phyloP scores from a whole-genome alignment of 257 asterid genomes.

The Ehretia macrophylla region DNA sequence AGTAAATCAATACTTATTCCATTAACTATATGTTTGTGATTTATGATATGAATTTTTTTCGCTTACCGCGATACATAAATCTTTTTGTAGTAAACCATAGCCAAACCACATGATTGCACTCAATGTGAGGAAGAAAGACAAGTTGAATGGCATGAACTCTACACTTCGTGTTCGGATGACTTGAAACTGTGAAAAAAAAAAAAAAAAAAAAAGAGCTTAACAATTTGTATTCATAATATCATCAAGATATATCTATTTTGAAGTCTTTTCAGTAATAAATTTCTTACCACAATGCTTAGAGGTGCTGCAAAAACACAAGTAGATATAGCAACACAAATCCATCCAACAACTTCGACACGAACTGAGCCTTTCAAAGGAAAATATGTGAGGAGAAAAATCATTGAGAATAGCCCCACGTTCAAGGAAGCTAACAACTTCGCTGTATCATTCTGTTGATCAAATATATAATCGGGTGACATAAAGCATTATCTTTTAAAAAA shows the following conservation, averaged over 20 bases:
- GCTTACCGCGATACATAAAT: constrained; percentile 39
- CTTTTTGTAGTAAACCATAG: constrained; percentile 54
- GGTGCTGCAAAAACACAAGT: constrained; percentile 41
- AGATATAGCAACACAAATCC: constrained; percentile 39
- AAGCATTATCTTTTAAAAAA: neutral
- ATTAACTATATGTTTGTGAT: too few relatives aligned
- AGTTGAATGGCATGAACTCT: constrained; percentile 75
- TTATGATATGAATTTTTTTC: neutral
- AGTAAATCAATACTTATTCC: too few relatives aligned
- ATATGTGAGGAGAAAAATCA: constrained; percentile 16
- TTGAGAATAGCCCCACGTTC: constrained; percentile 26
- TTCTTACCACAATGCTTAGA: constrained; percentile 38
- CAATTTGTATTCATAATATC: too few relatives aligned
- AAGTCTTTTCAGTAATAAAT: too few relatives aligned
- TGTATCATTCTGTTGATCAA: constrained; percentile 36
- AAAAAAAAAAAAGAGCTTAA: neutral
- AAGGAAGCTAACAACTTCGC: constrained; percentile 10
- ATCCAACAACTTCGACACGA: constrained; percentile 34
- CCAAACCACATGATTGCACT: constrained; percentile 82
- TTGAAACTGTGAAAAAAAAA: constrained; percentile 35
- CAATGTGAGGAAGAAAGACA: constrained; percentile 70
- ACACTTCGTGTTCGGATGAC: constrained; percentile 75
- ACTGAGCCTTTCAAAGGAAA: constrained; percentile 11
- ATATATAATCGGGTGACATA: too few relatives aligned
- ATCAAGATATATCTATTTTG: neutral